Percentiles rank a stretch among this genome's conserved stretches.
These are phyloP conservation scores for Sclerotinia borealis DNA, from an alignment of 2,329 filamentous ascomycete genomes.

Conservation along the genomic window DNA sequence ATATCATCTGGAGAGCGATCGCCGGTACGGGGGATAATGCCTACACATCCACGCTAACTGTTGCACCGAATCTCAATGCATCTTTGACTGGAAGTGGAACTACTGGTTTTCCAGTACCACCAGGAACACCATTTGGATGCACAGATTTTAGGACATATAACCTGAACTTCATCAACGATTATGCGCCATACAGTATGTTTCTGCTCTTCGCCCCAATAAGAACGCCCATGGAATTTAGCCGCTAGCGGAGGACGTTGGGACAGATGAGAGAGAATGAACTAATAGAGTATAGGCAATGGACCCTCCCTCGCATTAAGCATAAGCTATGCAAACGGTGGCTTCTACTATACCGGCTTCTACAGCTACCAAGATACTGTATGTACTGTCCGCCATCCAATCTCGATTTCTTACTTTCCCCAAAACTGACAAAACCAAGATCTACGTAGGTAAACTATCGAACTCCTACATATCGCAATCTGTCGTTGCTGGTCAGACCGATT, in stretches of 20 bases:
- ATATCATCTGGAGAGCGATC: constrained; percentile 53
- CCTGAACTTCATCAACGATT: constrained; percentile 58
- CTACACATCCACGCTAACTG: constrained; percentile 54
- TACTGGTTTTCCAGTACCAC: constrained; percentile 54
- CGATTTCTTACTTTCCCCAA: not conserved
- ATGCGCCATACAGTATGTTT: constrained; percentile 35
- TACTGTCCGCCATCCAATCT: not conserved
- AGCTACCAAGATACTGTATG: constrained; percentile 61
- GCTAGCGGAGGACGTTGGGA: not conserved
- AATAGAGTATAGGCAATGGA: constrained; percentile 33
- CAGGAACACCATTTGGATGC: constrained; percentile 57
- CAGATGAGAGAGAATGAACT: not conserved
- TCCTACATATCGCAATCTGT: constrained; percentile 56
- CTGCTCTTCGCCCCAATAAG: no score
- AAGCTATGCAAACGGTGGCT: constrained; percentile 58
- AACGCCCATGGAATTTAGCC: no score
- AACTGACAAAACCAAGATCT: constrained; percentile 38
- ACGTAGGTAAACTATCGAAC: constrained; percentile 60
- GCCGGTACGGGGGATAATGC: constrained; percentile 51
- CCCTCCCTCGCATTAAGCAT: constrained; percentile 56
- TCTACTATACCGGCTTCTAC: constrained; percentile 61
- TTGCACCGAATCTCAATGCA: constrained; percentile 58
- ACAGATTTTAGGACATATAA: constrained; percentile 61
- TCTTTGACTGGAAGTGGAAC: constrained; percentile 56
- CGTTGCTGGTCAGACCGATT: constrained; percentile 61